Evolutionary conservation across 495 filamentous ascomycete species (phyloP), one percentile per base, ranked within the genome.

Genomic region (Aspergillus haitiensis): DNA sequence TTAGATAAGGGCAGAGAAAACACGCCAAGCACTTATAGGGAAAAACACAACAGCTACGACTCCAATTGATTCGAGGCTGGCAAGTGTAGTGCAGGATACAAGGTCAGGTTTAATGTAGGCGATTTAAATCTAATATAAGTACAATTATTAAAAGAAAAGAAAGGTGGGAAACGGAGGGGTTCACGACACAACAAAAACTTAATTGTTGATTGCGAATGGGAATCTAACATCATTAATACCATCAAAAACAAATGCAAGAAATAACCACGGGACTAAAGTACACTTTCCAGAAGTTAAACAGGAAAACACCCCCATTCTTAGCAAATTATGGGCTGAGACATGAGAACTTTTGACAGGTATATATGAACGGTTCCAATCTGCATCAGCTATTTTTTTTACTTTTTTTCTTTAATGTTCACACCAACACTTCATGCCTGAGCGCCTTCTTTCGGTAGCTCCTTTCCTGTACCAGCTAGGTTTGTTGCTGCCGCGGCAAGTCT

Each of bases 401-500:
- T 35, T 47, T 47, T 47, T 6, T n/a, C 9, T 15, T 47, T 47
- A 6, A 7, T 46, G n/a, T 16, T 16, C n/a, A 6, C 9, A 47
- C 4, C 27, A 9, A 5, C 44, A 6, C 15, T n/a, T 59, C 31
- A 60, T 12, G 42, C 50, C 16, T 53, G 37, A 42, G 36, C 36
- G 34, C 40, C 40, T 8, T 54, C 58, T 50, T 48, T 60, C 12
- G 58, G 58, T 12, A 60, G 32, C 12, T 60, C 58, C 58, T 60
- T 54, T 5, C 75, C 79, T 7, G 88, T 91, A 56, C 90, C 91
- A 40, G 85, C 84, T 0, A 96, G 83, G 67, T 91, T 82, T 7
- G 92, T 93, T 12, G 77, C 57, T 60, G 81, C 80, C n/a, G 84
- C 84, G 39, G 88, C 83, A 57, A 91, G 89, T 80, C 82, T 93